phyloP scores from a whole-genome alignment of 768 basidiomycete genomes.

The Tricholoma terreum region DNA sequence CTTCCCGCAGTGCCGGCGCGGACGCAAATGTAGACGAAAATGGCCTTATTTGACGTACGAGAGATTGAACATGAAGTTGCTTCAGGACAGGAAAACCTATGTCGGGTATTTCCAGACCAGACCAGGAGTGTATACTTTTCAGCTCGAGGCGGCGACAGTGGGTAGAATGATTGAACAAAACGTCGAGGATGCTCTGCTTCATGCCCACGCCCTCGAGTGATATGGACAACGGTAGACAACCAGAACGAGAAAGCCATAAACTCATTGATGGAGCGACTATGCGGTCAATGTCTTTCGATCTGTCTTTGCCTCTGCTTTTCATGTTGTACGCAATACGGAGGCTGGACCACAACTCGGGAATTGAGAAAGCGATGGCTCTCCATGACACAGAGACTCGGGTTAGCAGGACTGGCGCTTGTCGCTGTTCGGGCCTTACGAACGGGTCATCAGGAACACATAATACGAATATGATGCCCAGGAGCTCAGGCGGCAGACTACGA shows the following conservation, averaged over 20 bases:
- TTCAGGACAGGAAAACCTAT: neutral
- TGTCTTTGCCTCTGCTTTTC: neutral
- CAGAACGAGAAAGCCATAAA: slow-evolving; percentile 6
- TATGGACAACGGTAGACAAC: slow-evolving; percentile 6
- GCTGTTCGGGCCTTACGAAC: slow-evolving; percentile 1
- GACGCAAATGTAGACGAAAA: neutral
- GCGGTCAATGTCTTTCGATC: neutral
- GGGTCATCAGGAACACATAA: neutral
- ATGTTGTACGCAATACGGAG: neutral
- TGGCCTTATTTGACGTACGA: neutral
- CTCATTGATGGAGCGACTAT: neutral
- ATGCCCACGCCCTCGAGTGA: neutral
- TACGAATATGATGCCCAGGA: slow-evolving; percentile 1
- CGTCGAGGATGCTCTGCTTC: neutral
- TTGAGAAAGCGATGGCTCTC: slow-evolving; percentile 8
- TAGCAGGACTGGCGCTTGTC: slow-evolving; percentile 4
- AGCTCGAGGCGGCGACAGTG: slow-evolving; percentile 7
- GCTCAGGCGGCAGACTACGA: slow-evolving; percentile 3
- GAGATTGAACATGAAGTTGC: neutral
- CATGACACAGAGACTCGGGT: slow-evolving; percentile 4
- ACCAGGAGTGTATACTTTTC: neutral
- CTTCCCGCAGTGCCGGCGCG: neutral
- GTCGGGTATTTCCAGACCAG: neutral
- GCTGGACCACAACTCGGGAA: slow-evolving; percentile 6
- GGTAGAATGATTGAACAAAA: neutral